Evolutionary conservation across 176 grass and related monocot genomes (phyloP), one percentile per base, ranked within the genome.

Genomic region (Oryza longistaminata): DNA sequence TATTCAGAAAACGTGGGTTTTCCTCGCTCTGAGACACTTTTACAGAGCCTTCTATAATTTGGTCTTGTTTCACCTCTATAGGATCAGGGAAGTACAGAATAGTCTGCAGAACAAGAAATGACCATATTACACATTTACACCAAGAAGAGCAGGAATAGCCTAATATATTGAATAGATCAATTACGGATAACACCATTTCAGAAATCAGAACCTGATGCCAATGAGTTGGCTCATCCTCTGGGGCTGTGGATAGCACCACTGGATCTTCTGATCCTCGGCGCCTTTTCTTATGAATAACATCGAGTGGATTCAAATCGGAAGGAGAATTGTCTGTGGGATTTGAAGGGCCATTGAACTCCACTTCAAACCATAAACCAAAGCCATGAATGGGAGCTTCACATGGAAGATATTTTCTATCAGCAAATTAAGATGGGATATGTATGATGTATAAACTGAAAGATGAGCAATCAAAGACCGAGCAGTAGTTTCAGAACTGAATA

Each of bases 291-390:
- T 87, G 81, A 75, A 78, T 84, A 78, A 76, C 83, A 55, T 87
- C 90, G 87, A 75, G 77, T 69, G 81, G 76, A 86, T 88, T 77
- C n/a, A 66, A 87, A 50, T 84, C 52, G 7, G 80, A 68, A 71
- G 84, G 52, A 37, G 70, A 49, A 25, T 91, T 81, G 24, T 80
- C 58, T 82, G 46, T 86, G 37, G 76, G 86, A 48, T 75, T 83
- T 87, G 83, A 67, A 35, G 95, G 95, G n/a, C 92, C 90, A 53
- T 92, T 94, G 79, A 97, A 97, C 70, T 97, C 92, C 69, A 97
- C 95, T 77, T 97, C 95, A 68, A 97, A 97, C 95, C 95, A 97
- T 81, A 97, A 89, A 61, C 90, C 95, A 94, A 97, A 94, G 50
- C 95, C 95, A 86, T 97, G 95, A 83, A 94, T 76, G 49, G 95